phyloP scores from a whole-genome alignment of 345 rosid genomes.

The Citrus sp. region DNA sequence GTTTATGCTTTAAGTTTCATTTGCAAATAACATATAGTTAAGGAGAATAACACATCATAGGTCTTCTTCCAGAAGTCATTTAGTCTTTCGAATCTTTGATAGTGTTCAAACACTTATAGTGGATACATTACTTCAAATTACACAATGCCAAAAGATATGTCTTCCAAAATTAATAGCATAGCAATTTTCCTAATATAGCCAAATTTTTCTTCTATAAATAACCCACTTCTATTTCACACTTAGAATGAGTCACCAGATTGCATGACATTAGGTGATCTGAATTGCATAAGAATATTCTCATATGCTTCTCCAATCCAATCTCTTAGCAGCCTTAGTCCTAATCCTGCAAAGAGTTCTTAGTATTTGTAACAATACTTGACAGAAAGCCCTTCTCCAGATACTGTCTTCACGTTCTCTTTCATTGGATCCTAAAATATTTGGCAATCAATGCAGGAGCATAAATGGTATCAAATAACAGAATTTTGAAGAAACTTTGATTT shows the following conservation, averaged over 20 bases:
- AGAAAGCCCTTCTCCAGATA: background rate
- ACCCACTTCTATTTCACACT: background rate
- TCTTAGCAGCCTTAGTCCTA: background rate
- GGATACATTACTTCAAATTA: background rate
- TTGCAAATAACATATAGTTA: background rate
- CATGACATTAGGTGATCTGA: background rate
- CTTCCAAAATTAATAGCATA: background rate
- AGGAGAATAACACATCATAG: background rate
- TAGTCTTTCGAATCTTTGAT: background rate
- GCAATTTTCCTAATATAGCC: background rate
- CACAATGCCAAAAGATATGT: background rate
- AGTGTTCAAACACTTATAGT: background rate
- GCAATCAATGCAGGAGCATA: too few species aligned
- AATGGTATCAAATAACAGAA: background rate
- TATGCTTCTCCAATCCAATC: background rate
- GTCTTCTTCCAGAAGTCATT: background rate
- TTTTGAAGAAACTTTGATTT: background rate
- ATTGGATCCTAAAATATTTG: background rate
- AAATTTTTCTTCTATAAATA: background rate
- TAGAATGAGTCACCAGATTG: background rate
- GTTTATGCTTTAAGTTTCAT: background rate
- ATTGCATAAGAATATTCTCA: background rate
- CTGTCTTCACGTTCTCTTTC: background rate
- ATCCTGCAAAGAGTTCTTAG: background rate
- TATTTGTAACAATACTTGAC: background rate